Conservation (phyloP, 352 stramenopile species). For the Phytophthora colocasiae region DNA sequence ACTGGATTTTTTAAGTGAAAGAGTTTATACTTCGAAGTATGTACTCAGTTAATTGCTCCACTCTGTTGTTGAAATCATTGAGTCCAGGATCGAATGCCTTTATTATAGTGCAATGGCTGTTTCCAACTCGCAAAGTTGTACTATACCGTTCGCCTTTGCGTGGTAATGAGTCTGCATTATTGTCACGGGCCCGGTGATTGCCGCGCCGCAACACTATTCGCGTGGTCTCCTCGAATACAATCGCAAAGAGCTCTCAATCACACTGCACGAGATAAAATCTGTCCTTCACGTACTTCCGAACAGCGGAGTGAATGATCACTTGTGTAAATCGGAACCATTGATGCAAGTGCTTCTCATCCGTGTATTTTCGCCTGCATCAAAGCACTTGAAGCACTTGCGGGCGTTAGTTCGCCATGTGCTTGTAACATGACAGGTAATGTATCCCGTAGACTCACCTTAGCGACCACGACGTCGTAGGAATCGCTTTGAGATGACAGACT, state of each 20-base stretch:
- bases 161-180: constrained; percentile 16
- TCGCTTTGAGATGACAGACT: constrained; percentile 8
- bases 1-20: neutral
- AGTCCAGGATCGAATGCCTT: constrained; percentile 9
- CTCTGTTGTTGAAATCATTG: constrained; percentile 13
- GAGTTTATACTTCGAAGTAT: too few species aligned
- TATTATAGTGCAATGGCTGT: neutral
- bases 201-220: neutral
- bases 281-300: constrained; percentile 22
- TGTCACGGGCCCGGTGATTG: constrained; percentile 8
- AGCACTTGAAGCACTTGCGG: too few species aligned
- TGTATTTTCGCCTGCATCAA: neutral
- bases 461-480: neutral
- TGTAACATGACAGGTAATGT: neutral
- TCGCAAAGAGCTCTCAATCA: constrained; percentile 8
- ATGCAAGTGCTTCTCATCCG: constrained; percentile 15
- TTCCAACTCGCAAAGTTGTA: constrained; percentile 3
- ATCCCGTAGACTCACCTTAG: constrained; percentile 5
- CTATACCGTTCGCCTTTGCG: neutral
- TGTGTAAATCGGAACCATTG: neutral
- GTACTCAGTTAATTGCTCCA: too few species aligned
- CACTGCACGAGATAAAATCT: constrained; percentile 12
- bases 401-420: too few species aligned
- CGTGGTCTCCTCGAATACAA: constrained; percentile 14
- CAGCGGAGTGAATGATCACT: neutral